phyloP scores from a whole-genome alignment of 306 rosid genomes.

The Sicyos baderoa region DNA sequence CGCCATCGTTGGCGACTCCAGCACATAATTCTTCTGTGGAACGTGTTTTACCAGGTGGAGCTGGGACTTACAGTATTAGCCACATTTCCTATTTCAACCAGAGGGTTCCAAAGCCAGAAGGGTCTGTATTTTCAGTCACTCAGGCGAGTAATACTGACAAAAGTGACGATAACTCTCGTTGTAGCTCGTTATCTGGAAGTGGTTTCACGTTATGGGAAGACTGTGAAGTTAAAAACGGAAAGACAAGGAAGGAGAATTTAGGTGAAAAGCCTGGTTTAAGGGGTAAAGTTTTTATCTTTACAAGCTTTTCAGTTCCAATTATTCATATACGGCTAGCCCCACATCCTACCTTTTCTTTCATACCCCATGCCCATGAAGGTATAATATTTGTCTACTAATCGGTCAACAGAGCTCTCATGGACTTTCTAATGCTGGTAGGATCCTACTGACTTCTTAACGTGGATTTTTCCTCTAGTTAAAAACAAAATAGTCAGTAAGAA shows the following conservation, averaged over 20 bases:
- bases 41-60: conserved; percentile 84
- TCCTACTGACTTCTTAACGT: background rate
- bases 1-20: conserved; percentile 22
- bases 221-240: conserved; percentile 65
- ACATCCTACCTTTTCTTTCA: background rate
- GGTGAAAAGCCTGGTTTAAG: conserved; percentile 36
- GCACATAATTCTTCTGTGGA: conserved; percentile 41
- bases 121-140: conserved; percentile 40
- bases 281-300: conserved; percentile 38
- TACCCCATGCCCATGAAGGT: background rate
- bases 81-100: conserved; percentile 60
- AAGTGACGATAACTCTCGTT: conserved; percentile 71
- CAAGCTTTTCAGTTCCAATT: conserved; percentile 5
- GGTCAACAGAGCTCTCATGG: background rate
- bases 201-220: conserved; percentile 95
- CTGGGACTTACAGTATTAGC: conserved; percentile 88
- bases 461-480: background rate
- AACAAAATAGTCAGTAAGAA: background rate
- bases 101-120: conserved; percentile 72
- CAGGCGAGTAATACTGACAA: conserved; percentile 44
- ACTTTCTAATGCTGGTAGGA: background rate
- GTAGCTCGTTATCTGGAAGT: conserved; percentile 72
- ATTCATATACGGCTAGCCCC: background rate
- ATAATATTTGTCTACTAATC: background rate
- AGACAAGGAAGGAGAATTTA: conserved; percentile 82